phyloP scores from a whole-genome alignment of 2,329 filamentous ascomycete species.

The Lecanicillium sp. region DNA sequence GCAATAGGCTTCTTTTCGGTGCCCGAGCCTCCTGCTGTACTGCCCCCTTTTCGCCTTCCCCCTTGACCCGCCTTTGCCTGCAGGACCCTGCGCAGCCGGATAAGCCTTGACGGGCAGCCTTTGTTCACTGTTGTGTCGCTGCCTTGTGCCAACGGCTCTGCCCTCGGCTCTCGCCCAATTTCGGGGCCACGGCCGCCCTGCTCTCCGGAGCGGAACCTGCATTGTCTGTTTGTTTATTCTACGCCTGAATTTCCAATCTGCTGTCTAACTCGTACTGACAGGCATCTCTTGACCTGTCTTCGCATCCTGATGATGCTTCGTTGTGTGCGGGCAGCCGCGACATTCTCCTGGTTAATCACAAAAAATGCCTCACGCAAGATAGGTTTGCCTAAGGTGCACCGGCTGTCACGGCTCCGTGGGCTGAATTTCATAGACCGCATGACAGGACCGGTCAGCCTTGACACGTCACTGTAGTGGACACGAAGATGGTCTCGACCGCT shows the following conservation, averaged over 20 bases:
- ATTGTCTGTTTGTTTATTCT: too few relatives aligned
- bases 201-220: too few relatives aligned
- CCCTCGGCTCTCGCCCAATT: too few relatives aligned
- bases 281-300: too few relatives aligned
- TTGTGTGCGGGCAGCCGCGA: not conserved
- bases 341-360: not conserved
- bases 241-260: too few relatives aligned
- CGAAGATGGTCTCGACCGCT: not conserved
- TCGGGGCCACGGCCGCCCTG: too few relatives aligned
- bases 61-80: too few relatives aligned
- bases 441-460: not conserved
- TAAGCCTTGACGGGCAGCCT: too few relatives aligned
- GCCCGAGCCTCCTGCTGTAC: not conserved
- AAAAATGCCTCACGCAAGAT: slow-evolving; percentile 4
- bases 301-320: not conserved
- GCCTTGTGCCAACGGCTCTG: too few relatives aligned
- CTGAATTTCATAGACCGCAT: not conserved
- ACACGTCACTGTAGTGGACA: slow-evolving; percentile 1
- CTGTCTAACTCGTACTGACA: not conserved
- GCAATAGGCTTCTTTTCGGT: not conserved
- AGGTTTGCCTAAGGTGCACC: not conserved
- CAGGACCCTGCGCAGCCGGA: too few relatives aligned
- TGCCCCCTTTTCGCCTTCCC: not conserved
- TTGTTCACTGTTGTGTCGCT: too few relatives aligned
- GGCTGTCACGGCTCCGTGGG: not conserved